Percentiles rank a stretch among this genome's conserved stretches.
These are phyloP conservation scores for Xylariales sp. DNA, from an alignment of 2,329 filamentous ascomycete species.

Conservation along the genomic window DNA sequence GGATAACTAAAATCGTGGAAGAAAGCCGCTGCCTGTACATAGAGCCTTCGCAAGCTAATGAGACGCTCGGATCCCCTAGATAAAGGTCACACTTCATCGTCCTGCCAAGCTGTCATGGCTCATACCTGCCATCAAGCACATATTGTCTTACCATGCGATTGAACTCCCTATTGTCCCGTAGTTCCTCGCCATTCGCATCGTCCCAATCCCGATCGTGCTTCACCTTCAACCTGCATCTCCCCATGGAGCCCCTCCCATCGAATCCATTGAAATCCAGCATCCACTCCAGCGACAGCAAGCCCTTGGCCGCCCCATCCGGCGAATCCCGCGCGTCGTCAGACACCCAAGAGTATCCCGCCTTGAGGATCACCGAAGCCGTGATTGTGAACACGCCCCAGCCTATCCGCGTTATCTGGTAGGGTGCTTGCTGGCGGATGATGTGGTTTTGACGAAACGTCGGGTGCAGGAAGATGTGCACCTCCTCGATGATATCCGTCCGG, in stretches of 20 bases:
- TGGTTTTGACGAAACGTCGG: conserved; percentile 35
- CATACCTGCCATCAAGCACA: conserved; percentile 11
- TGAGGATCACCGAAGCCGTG: conserved; percentile 33
- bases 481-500: conserved; percentile 37
- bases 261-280: conserved; percentile 34
- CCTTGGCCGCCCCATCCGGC: conserved; percentile 24
- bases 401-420: conserved; percentile 33
- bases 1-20: no score
- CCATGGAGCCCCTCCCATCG: conserved; percentile 29
- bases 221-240: conserved; percentile 33
- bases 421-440: conserved; percentile 28
- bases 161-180: conserved; percentile 8
- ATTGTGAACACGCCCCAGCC: conserved; percentile 39
- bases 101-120: no score
- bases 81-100: no score
- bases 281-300: conserved; percentile 35
- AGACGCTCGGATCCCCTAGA: no score
- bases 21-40: no score
- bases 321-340: conserved; percentile 29
- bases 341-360: conserved; percentile 38
- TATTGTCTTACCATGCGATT: conserved; percentile 12
- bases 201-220: conserved; percentile 22
- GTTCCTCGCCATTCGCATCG: not conserved
- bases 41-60: no score
- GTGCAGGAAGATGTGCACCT: conserved; percentile 36